A percentile compares a stretch with the other conserved stretches of the same genome.
phyloP scores from a whole-genome alignment of 306 rosid genomes.

The Cicer pinnatifidum region DNA sequence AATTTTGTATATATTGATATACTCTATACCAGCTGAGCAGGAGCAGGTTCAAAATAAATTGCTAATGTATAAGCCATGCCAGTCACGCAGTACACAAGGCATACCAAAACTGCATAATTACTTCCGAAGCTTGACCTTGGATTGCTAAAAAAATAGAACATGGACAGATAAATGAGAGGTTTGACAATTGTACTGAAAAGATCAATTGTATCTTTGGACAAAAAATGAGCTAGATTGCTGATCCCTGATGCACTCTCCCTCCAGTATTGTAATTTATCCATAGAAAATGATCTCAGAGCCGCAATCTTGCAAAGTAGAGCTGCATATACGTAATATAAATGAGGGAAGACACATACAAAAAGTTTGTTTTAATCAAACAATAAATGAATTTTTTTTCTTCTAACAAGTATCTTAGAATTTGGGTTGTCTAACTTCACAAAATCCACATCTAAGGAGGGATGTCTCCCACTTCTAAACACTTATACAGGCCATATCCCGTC shows the following conservation, averaged over 20 bases:
- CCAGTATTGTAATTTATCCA: constrained; percentile 87
- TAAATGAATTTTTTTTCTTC: not conserved
- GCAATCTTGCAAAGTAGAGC: constrained; percentile 89
- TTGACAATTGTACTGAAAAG: constrained; percentile 75
- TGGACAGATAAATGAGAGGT: constrained; percentile 83
- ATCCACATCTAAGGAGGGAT: not conserved
- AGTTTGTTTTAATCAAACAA: not conserved
- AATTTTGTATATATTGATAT: not conserved
- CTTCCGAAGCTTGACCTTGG: constrained; percentile 82
- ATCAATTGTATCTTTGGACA: constrained; percentile 81
- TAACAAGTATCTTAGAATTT: constrained; percentile 2
- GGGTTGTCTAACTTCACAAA: not conserved
- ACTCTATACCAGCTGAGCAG: constrained; percentile 82
- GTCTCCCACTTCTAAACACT: not conserved
- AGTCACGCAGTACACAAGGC: constrained; percentile 82
- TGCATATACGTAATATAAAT: constrained; percentile 49
- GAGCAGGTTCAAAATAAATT: constrained; percentile 77
- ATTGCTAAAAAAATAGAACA: constrained; percentile 96
- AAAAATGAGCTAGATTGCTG: constrained; percentile 80
- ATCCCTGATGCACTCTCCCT: constrained; percentile 91
- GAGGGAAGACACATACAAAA: not conserved
- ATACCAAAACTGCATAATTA: constrained; percentile 64
- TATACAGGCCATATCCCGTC: not conserved
- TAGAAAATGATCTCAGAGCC: constrained; percentile 80
- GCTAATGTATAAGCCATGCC: constrained; percentile 87